Evolutionary conservation across 768 basidiomycete genomes (phyloP), one percentile per base, ranked within the genome.

Genomic region (Scleroderma citrinum): DNA sequence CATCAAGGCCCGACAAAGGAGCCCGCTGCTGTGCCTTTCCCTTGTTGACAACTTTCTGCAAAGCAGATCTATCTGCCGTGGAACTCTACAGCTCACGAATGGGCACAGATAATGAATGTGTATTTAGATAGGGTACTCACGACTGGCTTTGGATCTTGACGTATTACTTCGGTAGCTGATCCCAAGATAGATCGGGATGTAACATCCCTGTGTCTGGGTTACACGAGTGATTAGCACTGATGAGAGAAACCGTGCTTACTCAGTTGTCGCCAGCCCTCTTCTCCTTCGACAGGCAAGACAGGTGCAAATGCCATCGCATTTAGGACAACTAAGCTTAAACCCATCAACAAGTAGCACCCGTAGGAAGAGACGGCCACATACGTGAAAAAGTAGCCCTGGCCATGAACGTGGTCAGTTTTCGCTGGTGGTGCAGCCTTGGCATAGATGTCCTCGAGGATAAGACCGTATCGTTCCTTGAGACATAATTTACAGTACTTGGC

Each of bases 211-310:
- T 34, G 50, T 39, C 41, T 3, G 20, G 5, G 23, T 37, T 39
- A n/a, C 12, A 50, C 50, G 43, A 50, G 40, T 44, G 43, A 42
- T 46, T n/a, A n/a, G n/a, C 7, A 46, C 30, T 29, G 39, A 37
- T 35, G 37, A 21, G 42, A 34, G 10, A 35, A 26, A 36, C 13
- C 26, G 20, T 16, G 62, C 77, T 17, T 55, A 85, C 85, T 82
- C 82, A 24, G 74, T 74, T 0, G 82, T 74, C 45, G 73, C 72
- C 26, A 83, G 67, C 19, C 84, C 85, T 60, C 80, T 73, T 14
- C 75, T 69, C 63, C 82, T 85, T 49, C 80, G 75, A 65, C 87
- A 90, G 4, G 61, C 63, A 36, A 74, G 70, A 53, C 87, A 90
- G 60, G 81, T 86, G 65, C 87, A 90, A 10, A 72, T 66, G 55